These are phyloP conservation scores for Hygrocybe coccinea DNA, from an alignment of 768 basidiomycete species.

Conservation along the genomic window DNA sequence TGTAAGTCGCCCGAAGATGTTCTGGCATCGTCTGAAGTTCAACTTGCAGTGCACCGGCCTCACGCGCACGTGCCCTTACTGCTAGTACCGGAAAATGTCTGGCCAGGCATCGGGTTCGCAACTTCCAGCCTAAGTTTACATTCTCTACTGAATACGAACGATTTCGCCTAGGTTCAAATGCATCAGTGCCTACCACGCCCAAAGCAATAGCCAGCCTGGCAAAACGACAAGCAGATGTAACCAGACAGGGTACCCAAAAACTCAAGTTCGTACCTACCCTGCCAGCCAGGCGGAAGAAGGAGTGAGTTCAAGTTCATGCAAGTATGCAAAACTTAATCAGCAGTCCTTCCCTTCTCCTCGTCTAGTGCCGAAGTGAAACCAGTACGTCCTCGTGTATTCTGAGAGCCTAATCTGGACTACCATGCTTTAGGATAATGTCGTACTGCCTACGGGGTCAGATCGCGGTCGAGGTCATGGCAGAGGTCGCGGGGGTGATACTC, in stretches of 20 bases:
- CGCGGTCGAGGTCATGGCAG: constrained; percentile 45
- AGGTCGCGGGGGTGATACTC: constrained; percentile 42
- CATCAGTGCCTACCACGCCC: constrained; percentile 25
- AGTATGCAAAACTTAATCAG: neutral
- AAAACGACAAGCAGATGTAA: constrained; percentile 66
- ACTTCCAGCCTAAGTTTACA: constrained; percentile 7
- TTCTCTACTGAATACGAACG: constrained; percentile 27
- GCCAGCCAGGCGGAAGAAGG: constrained; percentile 72
- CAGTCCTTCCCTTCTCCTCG: constrained; percentile 10
- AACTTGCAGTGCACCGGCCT: neutral
- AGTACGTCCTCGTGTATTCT: neutral
- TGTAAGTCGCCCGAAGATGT: constrained; percentile 65
- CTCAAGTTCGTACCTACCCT: constrained; percentile 79
- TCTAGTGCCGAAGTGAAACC: constrained; percentile 56
- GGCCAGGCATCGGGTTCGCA: constrained; percentile 3
- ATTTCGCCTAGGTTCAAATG: constrained; percentile 21
- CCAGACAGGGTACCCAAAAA: constrained; percentile 67
- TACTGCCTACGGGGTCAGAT: constrained; percentile 30
- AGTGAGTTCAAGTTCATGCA: constrained; percentile 44
- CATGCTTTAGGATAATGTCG: constrained; percentile 43
- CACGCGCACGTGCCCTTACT: neutral
- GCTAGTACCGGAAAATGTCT: constrained; percentile 1
- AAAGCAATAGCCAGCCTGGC: constrained; percentile 76
- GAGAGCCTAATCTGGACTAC: neutral
- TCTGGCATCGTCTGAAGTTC: neutral